phyloP scores from a whole-genome alignment of 805 yeast species.

The Naumovozyma baii region DNA sequence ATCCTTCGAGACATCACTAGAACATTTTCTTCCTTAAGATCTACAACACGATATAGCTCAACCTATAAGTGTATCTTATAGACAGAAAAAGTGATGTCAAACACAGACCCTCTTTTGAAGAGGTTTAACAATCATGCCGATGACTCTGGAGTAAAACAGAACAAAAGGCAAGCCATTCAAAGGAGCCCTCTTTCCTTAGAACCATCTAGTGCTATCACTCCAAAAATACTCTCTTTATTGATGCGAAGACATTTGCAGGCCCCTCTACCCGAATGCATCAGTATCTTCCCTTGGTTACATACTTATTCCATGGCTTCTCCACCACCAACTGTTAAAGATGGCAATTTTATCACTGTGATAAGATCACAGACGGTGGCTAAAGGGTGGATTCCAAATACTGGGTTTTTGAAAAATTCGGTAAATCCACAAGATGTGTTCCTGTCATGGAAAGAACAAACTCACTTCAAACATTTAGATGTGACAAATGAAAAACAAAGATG shows the following conservation, averaged over 20 bases:
- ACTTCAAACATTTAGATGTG: conserved; percentile 9
- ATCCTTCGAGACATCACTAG: too few relatives aligned
- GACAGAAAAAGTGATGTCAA: not conserved
- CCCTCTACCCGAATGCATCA: conserved; percentile 49
- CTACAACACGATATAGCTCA: too few relatives aligned
- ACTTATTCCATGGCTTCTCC: conserved; percentile 53
- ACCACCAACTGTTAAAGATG: conserved; percentile 36
- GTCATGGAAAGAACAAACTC: conserved; percentile 37
- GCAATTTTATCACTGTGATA: conserved; percentile 31
- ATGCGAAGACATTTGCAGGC: conserved; percentile 3
- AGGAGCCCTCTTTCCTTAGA: not conserved
- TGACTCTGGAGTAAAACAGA: not conserved
- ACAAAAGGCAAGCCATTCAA: not conserved
- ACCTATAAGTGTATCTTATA: not conserved
- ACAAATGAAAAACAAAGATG: conserved; percentile 8
- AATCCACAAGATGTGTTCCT: conserved; percentile 45
- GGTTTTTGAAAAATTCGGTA: conserved; percentile 46
- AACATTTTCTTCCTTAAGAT: too few relatives aligned
- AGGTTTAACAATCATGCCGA: not conserved
- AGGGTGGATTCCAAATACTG: conserved; percentile 26
- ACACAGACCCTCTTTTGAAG: not conserved
- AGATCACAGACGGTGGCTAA: conserved; percentile 18
- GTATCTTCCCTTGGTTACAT: conserved; percentile 87
- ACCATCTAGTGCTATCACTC: not conserved
- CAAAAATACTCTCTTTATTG: not conserved